phyloP scores from a whole-genome alignment of 1,284 basidiomycete genomes.

The Tilletia setariae region DNA sequence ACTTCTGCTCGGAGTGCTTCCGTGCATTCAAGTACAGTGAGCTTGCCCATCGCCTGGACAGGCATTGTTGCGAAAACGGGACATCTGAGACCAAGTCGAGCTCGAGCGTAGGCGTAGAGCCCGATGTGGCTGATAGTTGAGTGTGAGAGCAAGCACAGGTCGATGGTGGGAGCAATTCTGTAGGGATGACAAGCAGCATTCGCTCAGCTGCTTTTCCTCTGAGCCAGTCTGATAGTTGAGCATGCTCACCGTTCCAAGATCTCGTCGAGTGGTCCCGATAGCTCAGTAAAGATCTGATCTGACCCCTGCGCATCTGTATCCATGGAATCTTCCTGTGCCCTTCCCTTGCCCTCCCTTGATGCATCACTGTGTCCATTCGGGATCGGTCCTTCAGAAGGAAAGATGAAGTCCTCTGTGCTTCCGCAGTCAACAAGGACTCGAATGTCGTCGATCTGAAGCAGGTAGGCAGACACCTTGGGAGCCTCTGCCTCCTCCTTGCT shows the following conservation, averaged over 20 bases:
- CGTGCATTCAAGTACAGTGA: slow-evolving; percentile 60
- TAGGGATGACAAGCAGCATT: slow-evolving; percentile 4
- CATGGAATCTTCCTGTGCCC: background rate
- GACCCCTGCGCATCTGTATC: background rate
- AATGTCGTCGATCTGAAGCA: slow-evolving; percentile 91
- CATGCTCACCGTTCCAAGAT: slow-evolving; percentile 14
- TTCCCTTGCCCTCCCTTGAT: slow-evolving; percentile 4
- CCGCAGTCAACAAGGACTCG: slow-evolving; percentile 92
- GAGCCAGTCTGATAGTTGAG: background rate
- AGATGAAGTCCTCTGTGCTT: slow-evolving; percentile 47
- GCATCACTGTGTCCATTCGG: no score
- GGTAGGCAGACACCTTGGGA: slow-evolving; percentile 60
- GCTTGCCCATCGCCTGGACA: slow-evolving; percentile 90
- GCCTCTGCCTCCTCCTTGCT: slow-evolving; percentile 29
- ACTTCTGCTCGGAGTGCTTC: slow-evolving; percentile 41
- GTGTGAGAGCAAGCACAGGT: slow-evolving; percentile 87
- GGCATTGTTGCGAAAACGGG: slow-evolving; percentile 95
- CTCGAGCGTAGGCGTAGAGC: slow-evolving; percentile 83
- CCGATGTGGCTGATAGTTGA: slow-evolving; percentile 84
- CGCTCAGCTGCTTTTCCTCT: background rate
- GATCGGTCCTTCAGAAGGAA: slow-evolving; percentile 16
- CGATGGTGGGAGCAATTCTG: slow-evolving; percentile 70
- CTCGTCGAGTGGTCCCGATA: slow-evolving; percentile 16
- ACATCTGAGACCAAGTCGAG: slow-evolving; percentile 80
- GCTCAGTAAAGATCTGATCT: slow-evolving; percentile 2